Base-by-base conservation (phyloP, 768 basidiomycete species). In the Leccinum disarticulatum region DNA sequence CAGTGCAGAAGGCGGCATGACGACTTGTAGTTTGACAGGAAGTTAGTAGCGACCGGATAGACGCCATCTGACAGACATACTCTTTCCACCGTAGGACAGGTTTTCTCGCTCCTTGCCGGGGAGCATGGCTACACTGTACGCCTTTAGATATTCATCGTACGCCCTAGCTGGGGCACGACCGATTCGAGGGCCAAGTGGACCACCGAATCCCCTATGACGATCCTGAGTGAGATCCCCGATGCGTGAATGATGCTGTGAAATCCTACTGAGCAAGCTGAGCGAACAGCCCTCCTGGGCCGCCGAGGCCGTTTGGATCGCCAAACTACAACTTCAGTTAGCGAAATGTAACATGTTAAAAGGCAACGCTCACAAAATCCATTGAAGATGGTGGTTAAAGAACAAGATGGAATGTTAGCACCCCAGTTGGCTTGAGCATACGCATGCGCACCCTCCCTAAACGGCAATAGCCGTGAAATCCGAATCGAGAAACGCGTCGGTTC, bases 1-100 rank as follows among this genome's bases (percentile, higher is more conserved):
- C 4, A 99, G 81, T 10, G 95, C 90, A 46, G 95, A 98, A 17
- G 91, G 93, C 3, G 97, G 97, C 93, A 99, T 95, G 56, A 99
- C 92, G 64, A 98, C 97, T 98, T 64, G 13, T 41, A 8, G 22
- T 30, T 28, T 25, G 36, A 50, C 25, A 25, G 30, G 47, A 50
- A 46, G 53, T 62, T 51, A 58, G 59, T 30, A 64, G 57, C 51
- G 58, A 61, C 33, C 38, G 4, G 57, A 43, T 51, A 54, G 46
- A 61, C 38, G 47, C 48, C 54, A 62, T 63, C 68, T 63, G 69
- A 70, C 71, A 68, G 75, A 88, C 87, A 60, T 66, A 91, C 97
- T 94, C 81, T 98, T 98, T 72, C 97, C 97, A 64, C 97, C 97
- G 67, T 95, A 98, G 57, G 93, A 92, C 31, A 99, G 76, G 71